Conservation (phyloP, 176 grass and related monocot species). For the Hordeum vulgare region MorexV3_pseudomolecules_assembly NC_058519.1:6284469-6284968, state of each 20-base stretch:
- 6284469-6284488: slow-evolving; percentile 11
- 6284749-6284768: slow-evolving; percentile 53
- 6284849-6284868: slow-evolving; percentile 27
- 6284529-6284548: slow-evolving; percentile 48
- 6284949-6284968: neutral
- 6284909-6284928: slow-evolving; percentile 25
- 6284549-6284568: slow-evolving; percentile 24
- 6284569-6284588: neutral
- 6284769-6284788: slow-evolving; percentile 50
- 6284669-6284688: neutral
- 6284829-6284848: slow-evolving; percentile 5
- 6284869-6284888: slow-evolving; percentile 53
- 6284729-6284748: slow-evolving; percentile 40
- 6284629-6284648: neutral
- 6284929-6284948: slow-evolving; percentile 39
- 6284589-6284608: neutral
- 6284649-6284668: neutral
- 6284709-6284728: slow-evolving; percentile 40
- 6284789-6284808: slow-evolving; percentile 13
- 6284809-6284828: slow-evolving; percentile 17
- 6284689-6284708: neutral
- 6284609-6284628: too few relatives aligned
- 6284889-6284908: slow-evolving; percentile 32
- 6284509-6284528: slow-evolving; percentile 19
- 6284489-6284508: slow-evolving; percentile 34